These are phyloP conservation scores for Paxillus rubicundulus DNA, from an alignment of 768 basidiomycete genomes.

Conservation along the genomic window DNA sequence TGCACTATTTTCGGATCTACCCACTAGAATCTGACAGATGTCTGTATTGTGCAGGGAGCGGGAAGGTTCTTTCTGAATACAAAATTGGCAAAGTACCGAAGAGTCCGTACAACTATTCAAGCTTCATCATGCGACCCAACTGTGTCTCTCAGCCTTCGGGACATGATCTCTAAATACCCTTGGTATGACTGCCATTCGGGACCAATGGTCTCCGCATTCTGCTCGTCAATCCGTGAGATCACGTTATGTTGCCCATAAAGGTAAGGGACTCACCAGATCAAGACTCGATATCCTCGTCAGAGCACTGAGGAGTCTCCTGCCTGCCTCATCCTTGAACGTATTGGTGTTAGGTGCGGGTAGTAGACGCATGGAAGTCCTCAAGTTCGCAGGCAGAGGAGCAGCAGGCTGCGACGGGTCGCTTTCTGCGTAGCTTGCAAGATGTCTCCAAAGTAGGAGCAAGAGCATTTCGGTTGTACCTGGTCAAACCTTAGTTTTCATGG, in stretches of 20 bases:
- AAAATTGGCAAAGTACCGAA: no score
- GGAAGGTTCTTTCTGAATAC: background rate
- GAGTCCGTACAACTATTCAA: slow-evolving; percentile 15
- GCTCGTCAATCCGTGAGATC: slow-evolving; percentile 17
- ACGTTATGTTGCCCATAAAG: slow-evolving; percentile 2
- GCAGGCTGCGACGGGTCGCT: slow-evolving; percentile 20
- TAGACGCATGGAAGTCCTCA: slow-evolving; percentile 52
- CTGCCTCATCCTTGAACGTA: slow-evolving; percentile 56
- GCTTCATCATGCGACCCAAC: slow-evolving; percentile 50
- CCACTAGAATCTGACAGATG: background rate
- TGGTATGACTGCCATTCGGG: slow-evolving; percentile 61
- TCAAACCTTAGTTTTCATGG: background rate
- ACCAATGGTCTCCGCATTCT: slow-evolving; percentile 46
- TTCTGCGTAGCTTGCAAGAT: slow-evolving; percentile 62
- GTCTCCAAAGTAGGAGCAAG: slow-evolving; percentile 77
- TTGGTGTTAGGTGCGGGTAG: slow-evolving; percentile 56
- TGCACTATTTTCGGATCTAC: background rate
- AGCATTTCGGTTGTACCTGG: slow-evolving; percentile 75
- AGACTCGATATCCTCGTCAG: slow-evolving; percentile 54
- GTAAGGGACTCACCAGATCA: slow-evolving; percentile 44
- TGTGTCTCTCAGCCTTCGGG: slow-evolving; percentile 63
- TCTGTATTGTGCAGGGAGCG: background rate
- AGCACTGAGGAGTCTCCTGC: slow-evolving; percentile 51
- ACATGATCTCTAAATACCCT: slow-evolving; percentile 76
- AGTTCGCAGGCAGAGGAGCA: slow-evolving; percentile 23